These are phyloP conservation scores for Lentinula sp. DNA, from an alignment of 768 basidiomycete genomes.

Conservation along the genomic window DNA sequence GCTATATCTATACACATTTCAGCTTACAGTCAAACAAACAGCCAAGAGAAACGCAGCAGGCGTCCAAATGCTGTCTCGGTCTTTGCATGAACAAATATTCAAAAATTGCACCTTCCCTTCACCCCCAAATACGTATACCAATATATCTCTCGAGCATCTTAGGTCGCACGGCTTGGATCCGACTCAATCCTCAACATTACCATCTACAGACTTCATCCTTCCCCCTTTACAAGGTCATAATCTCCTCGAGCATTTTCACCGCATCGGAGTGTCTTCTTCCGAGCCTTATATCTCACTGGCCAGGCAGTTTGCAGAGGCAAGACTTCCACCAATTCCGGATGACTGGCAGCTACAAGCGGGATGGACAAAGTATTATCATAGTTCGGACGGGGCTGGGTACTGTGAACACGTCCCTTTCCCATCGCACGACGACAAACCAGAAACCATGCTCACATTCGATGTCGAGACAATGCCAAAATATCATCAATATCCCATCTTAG, in stretches of 20 bases:
- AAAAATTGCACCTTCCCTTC: conserved; percentile 56
- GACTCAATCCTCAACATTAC: conserved; percentile 72
- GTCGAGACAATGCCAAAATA: conserved; percentile 89
- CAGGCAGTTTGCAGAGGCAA: conserved; percentile 40
- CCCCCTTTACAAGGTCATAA: conserved; percentile 78
- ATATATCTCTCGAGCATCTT: conserved; percentile 79
- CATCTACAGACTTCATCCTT: conserved; percentile 72
- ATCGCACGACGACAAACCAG: conserved; percentile 53
- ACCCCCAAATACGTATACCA: conserved; percentile 54
- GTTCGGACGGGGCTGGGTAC: conserved; percentile 71
- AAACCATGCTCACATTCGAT: conserved; percentile 82
- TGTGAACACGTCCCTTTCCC: conserved; percentile 68
- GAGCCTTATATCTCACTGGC: conserved; percentile 78
- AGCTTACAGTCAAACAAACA: conserved; percentile 14
- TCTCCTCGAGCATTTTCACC: conserved; percentile 86
- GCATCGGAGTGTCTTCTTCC: conserved; percentile 60
- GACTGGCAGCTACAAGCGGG: conserved; percentile 53
- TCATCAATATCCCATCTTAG: conserved; percentile 80
- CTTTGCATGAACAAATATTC: conserved; percentile 82
- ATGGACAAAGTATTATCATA: conserved; percentile 83
- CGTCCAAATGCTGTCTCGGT: conserved; percentile 85
- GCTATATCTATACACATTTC: neutral
- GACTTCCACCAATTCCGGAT: conserved; percentile 55
- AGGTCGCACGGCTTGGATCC: conserved; percentile 77
- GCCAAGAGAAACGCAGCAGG: conserved; percentile 81